Base-by-base conservation (phyloP, 306 rosid species). In the Vigna angularis region DNA sequence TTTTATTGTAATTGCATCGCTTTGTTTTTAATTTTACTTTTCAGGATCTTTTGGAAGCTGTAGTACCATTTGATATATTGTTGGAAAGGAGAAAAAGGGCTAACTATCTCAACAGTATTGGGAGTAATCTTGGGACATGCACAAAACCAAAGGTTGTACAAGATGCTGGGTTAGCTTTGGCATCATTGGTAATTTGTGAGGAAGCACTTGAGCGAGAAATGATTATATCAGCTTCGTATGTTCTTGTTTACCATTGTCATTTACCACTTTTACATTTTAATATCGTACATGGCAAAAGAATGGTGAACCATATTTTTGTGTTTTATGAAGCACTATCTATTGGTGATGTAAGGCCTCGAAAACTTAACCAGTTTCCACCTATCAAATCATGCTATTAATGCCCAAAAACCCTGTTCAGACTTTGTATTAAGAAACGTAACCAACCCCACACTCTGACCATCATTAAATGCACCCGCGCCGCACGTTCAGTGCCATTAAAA, bases 1-100 rank as follows among this genome's bases (percentile, higher is more conserved):
- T 80, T 64, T 61, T 28, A 30, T 79, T 24, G 67, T 59, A 70
- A 72, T 74, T 34, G 26, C 30, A n/a, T 64, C 17, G 51, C 50
- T 24, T 14, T 20, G 32, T 57, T 67, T 82, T 68, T 42, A 42
- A 69, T 52, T 11, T 48, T 63, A 55, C n/a, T 81, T 72, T 78
- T 42, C 92, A 94, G 98, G 97, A 92, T 89, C 93, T 94, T 76
- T 88, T 90, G 92, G 95, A 94, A 81, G 98, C 95, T 55, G 97
- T 94, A 15, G 90, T 90, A 26, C 97, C 98, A 13, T 94, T 94
- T 86, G 97, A 94, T 81, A 83, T 92, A 70, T 81, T 89, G 90
- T 69, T 86, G 74, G 97, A 94, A 84, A 84, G 97, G 65, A 86
- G 90, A 77, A 92, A 90, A 80, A 83, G 91, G 45, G 83, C 90